Base-by-base conservation (phyloP, 23 red algal genomes). In the Agarophyton chilense region DNA sequence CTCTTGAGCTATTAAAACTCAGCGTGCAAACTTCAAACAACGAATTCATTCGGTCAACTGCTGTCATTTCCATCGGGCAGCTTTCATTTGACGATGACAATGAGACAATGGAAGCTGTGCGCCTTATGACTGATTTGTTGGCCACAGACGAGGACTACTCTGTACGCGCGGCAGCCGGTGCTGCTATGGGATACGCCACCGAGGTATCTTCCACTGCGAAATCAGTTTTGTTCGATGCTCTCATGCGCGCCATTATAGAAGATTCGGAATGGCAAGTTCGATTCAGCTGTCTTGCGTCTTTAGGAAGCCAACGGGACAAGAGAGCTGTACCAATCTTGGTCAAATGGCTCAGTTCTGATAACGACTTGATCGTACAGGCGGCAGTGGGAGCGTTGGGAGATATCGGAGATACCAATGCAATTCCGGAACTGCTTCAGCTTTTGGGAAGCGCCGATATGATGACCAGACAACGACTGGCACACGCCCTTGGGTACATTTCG, bases 231-330 rank as follows among this genome's bases (percentile, higher is more conserved):
- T 49, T 88, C 26, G 80, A 85, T 31, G 92, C 92, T 35, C 79
- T 94, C n/a, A 49, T 43, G 21, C 80, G 81, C 39, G 79, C 92
- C 4, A 38, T 78, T 11, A 36, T 88, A 35, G 92, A 94, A 38
- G 92, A 94, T 80, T 26, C 71, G 19, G 92, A 94, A 52, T 94
- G 92, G 92, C 92, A 94, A 72, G 92, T 94, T 24, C 80, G 81
- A 29, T 94, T 94, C 41, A 81, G 72, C 17, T 85, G 81, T 36
- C 57, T 94, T 19, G 92, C 77, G 7, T 79, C 81, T 14, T 79
- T 94, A 51, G 92, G 92, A 26, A 66, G 52, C 41, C 66, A 87
- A 43, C 54, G 53, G 11, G 82, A 85, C 17, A 76, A 86, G 34
- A 72, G 81, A 49, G 82, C 92, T 0, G 36, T 86, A 18, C 56